phyloP scores from a whole-genome alignment of 2,329 filamentous ascomycete species.

The Colletotrichum higginsianum region DNA sequence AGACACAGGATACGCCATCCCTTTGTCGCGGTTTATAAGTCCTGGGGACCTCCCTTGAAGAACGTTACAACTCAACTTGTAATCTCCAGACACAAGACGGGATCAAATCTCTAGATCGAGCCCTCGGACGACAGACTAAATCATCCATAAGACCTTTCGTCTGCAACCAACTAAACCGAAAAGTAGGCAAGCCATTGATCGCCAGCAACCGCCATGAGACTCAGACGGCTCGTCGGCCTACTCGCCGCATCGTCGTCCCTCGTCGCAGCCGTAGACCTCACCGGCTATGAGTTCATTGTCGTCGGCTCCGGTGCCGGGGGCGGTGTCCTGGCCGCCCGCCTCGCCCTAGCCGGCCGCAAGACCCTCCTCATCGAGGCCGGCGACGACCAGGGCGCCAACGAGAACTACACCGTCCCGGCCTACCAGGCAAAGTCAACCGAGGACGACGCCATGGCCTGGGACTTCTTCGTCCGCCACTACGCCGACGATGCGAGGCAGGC shows the following conservation, averaged over 20 bases:
- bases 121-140: not conserved
- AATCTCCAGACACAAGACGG: not conserved
- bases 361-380: constrained; percentile 74
- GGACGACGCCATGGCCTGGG: constrained; percentile 70
- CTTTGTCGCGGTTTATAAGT: constrained; percentile 3
- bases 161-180: not conserved
- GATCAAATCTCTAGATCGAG: not conserved
- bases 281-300: constrained; percentile 73
- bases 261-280: constrained; percentile 44
- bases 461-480: constrained; percentile 76
- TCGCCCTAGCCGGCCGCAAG: constrained; percentile 72
- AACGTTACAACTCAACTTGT: too few species aligned
- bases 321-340: constrained; percentile 69
- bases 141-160: not conserved
- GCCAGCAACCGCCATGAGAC: constrained; percentile 21
- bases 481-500: constrained; percentile 66
- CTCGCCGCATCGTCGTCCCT: constrained; percentile 44
- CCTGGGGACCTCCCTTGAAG: not conserved
- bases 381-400: constrained; percentile 65
- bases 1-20: not conserved
- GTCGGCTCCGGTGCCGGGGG: constrained; percentile 74
- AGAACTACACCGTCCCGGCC: constrained; percentile 69
- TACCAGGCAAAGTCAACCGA: constrained; percentile 68
- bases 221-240: constrained; percentile 40
- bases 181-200: not conserved